A percentile compares a stretch with the other conserved stretches of the same genome.
phyloP scores from a whole-genome alignment of 1,284 basidiomycete species.

The Trichosporon faecale region DNA sequence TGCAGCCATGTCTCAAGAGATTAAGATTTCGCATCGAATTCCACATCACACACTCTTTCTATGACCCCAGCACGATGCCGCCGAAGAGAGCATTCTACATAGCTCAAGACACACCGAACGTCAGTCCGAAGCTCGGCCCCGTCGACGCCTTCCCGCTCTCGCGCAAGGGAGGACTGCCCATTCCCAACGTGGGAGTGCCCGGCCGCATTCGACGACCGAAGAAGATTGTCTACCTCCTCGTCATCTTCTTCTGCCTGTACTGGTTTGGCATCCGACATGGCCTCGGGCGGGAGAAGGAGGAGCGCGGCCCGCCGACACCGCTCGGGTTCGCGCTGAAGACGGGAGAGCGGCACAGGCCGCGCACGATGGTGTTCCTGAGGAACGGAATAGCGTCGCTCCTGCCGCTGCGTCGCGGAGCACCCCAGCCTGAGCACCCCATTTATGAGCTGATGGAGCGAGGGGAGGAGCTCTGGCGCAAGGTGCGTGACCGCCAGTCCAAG shows the following conservation, averaged over 20 bases:
- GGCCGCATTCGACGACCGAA: constrained; percentile 41
- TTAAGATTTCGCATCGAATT: background rate
- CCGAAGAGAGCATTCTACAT: constrained; percentile 27
- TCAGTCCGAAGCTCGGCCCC: constrained; percentile 22
- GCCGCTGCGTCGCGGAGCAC: constrained; percentile 12
- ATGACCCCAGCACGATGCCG: constrained; percentile 15
- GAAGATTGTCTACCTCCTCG: constrained; percentile 48
- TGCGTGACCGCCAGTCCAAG: constrained; percentile 53
- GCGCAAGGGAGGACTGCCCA: constrained; percentile 1
- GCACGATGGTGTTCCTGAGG: constrained; percentile 25
- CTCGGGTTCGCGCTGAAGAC: constrained; percentile 41
- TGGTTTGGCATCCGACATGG: constrained; percentile 52
- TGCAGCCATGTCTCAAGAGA: background rate
- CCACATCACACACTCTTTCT: background rate
- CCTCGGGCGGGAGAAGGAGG: constrained; percentile 40
- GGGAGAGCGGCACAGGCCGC: constrained; percentile 33
- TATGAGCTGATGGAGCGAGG: constrained; percentile 52
- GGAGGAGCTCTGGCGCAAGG: constrained; percentile 39
- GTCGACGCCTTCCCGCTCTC: constrained; percentile 12
- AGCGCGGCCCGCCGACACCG: constrained; percentile 30
- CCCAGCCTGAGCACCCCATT: constrained; percentile 41
- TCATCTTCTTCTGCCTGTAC: constrained; percentile 47
- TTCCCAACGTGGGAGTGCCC: constrained; percentile 26
- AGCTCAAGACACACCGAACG: constrained; percentile 26
- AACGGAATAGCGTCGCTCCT: constrained; percentile 22